Evolutionary conservation across 2,329 filamentous ascomycete species (phyloP).

Genomic region (Arthrobotrys megalospora): DNA sequence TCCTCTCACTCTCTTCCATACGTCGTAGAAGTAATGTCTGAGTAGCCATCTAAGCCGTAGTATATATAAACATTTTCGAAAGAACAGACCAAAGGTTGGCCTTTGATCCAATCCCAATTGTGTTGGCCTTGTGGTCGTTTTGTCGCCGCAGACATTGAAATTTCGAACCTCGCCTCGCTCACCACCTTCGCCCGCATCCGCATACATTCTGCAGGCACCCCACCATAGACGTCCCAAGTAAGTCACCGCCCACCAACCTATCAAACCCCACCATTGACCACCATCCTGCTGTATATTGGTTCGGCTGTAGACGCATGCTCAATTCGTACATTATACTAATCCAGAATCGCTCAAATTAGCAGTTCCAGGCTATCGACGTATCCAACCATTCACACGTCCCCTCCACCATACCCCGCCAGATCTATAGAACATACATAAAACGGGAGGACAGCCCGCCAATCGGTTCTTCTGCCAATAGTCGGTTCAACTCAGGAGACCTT

Average conservation of each 20-base stretch:
- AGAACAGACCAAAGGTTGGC: neutral
- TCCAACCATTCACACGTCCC: conserved; percentile 10
- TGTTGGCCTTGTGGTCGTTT: conserved; percentile 47
- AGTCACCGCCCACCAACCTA: conserved; percentile 27
- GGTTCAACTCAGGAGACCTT: neutral
- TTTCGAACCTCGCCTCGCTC: conserved; percentile 23
- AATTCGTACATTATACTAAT: conserved; percentile 33
- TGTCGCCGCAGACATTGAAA: conserved; percentile 17
- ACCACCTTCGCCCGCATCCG: conserved; percentile 38
- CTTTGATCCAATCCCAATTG: neutral
- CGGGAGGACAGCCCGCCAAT: conserved; percentile 11
- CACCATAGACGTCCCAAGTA: conserved; percentile 33
- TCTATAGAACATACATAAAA: neutral
- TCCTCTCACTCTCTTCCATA: neutral
- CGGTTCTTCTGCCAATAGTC: conserved; percentile 8
- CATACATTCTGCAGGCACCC: conserved; percentile 33
- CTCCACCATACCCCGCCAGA: conserved; percentile 16
- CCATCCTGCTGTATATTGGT: neutral
- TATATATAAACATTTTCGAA: neutral
- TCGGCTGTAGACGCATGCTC: conserved; percentile 37
- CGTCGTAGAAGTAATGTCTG: neutral
- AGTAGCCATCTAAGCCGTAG: neutral
- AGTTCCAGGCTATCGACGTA: conserved; percentile 48
- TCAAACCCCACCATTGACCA: conserved; percentile 30
- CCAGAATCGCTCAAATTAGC: conserved; percentile 32